Percentiles rank a stretch among this genome's conserved stretches.
phyloP scores from a whole-genome alignment of 306 rosid species.

The Luffa aegyptiaca region DNA sequence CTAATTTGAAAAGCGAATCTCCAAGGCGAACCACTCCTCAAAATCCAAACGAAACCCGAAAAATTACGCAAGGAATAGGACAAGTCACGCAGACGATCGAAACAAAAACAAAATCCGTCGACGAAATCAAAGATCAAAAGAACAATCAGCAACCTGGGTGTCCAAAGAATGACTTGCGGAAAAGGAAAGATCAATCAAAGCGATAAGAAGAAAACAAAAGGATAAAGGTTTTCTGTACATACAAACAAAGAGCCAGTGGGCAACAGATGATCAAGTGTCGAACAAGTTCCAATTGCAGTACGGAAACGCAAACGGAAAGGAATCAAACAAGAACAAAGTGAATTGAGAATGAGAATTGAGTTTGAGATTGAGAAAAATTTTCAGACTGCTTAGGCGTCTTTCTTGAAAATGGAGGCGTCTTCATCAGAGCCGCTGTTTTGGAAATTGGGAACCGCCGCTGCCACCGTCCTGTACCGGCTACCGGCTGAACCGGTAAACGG shows the following conservation, averaged over 20 bases:
- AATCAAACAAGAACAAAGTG: background rate
- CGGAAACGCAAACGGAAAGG: background rate
- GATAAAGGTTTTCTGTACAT: background rate
- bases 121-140: background rate
- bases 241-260: background rate
- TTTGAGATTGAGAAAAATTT: background rate
- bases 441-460: background rate
- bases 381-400: constrained; percentile 8
- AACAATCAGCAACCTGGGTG: constrained; percentile 16
- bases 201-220: background rate
- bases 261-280: background rate
- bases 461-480: background rate
- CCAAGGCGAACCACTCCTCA: constrained; percentile 6
- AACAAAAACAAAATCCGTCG: background rate
- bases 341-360: background rate
- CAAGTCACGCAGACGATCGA: background rate
- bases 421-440: background rate
- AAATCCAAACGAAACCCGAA: constrained; percentile 18
- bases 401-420: background rate
- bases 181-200: background rate
- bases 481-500: background rate
- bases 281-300: background rate
- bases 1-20: background rate
- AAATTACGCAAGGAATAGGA: constrained; percentile 3
- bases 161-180: background rate